Evolutionary conservation across 257 asterid species (phyloP).

Genomic region (Rhazya stricta): DNA sequence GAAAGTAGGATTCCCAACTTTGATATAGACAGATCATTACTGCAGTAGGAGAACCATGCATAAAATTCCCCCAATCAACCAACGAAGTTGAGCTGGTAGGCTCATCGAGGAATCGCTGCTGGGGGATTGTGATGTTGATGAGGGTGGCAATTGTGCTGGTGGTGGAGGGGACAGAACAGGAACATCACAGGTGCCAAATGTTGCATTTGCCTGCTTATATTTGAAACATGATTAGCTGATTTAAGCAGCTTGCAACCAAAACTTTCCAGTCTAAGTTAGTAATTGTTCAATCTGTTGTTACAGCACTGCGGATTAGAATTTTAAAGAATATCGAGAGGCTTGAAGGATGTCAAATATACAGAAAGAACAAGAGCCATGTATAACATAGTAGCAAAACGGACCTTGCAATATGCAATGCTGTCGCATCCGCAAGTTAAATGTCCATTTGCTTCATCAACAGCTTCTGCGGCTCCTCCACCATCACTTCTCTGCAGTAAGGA

Average conservation of each 20-base stretch:
- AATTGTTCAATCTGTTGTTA: background rate
- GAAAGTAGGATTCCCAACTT: background rate
- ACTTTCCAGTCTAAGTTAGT: background rate
- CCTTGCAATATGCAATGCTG: constrained; percentile 84
- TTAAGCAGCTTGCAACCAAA: background rate
- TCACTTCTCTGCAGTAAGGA: constrained; percentile 58
- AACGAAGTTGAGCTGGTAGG: constrained; percentile 30
- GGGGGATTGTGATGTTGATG: constrained; percentile 19
- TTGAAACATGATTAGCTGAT: constrained; percentile 9
- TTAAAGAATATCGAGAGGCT: background rate
- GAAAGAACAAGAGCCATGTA: background rate
- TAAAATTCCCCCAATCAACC: constrained; percentile 36
- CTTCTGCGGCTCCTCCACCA: constrained; percentile 91
- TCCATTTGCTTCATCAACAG: constrained; percentile 85
- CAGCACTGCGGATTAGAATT: background rate
- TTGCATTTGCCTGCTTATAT: constrained; percentile 36
- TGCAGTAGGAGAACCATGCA: constrained; percentile 21
- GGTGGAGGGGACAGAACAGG: constrained; percentile 87
- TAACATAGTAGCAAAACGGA: constrained; percentile 15
- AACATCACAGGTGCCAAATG: constrained; percentile 59
- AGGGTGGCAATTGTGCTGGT: constrained; percentile 47
- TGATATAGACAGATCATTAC: constrained; percentile 4
- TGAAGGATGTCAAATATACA: background rate
- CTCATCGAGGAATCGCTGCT: constrained; percentile 26
- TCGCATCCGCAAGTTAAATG: constrained; percentile 79